phyloP scores from a whole-genome alignment of 176 grass and related monocot species.

The Musa acuminata region DNA sequence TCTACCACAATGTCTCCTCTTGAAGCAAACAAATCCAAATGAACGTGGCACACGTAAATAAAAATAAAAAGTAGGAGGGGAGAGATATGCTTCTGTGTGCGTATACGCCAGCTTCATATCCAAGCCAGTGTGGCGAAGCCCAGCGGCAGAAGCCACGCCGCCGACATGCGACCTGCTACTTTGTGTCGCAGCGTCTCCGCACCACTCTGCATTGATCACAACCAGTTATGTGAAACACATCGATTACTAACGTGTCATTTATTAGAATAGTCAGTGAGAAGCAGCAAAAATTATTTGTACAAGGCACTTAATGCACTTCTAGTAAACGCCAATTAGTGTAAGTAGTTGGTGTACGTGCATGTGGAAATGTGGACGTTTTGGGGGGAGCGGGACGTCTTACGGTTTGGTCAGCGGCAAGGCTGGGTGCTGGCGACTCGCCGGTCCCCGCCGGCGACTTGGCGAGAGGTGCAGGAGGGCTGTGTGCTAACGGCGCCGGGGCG shows the following conservation, averaged over 20 bases:
- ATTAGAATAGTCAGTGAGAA: too few species aligned
- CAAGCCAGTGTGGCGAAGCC: neutral
- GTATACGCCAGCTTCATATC: too few species aligned
- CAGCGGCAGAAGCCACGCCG: constrained; percentile 7
- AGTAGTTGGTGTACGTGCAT: too few species aligned
- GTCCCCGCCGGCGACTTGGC: neutral
- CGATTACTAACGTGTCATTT: too few species aligned
- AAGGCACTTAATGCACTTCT: too few species aligned
- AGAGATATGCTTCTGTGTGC: too few species aligned
- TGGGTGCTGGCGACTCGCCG: neutral
- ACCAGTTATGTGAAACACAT: too few species aligned
- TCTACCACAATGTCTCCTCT: neutral
- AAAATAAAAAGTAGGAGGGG: too few species aligned
- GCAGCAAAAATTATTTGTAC: too few species aligned
- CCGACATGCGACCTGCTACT: neutral
- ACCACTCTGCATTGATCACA: neutral
- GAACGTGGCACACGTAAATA: neutral
- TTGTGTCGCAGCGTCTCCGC: neutral
- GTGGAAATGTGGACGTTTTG: too few species aligned
- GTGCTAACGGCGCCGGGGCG: neutral
- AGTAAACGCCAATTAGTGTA: too few species aligned
- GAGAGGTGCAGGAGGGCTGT: neutral
- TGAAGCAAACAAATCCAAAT: neutral
- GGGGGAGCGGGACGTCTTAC: neutral
- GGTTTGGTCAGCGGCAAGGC: neutral